A percentile compares a stretch with the other conserved stretches of the same genome.
Conservation (phyloP, 495 filamentous ascomycete genomes). For the Tuber aestivum region DNA sequence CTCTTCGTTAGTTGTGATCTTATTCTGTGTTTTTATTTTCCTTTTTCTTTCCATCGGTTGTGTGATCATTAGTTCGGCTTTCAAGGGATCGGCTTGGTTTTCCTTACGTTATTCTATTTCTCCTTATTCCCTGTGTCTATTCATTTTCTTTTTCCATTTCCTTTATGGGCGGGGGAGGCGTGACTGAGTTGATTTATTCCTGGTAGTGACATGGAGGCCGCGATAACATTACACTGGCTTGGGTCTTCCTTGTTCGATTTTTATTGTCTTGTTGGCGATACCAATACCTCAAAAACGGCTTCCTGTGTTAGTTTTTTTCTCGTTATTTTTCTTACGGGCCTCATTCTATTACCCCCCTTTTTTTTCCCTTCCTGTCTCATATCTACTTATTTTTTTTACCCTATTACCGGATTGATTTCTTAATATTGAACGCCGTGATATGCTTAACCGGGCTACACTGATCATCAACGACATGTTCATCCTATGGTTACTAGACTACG, state of each 20-base stretch:
- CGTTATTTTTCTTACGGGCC: slow-evolving; percentile 27
- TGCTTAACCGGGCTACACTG: background rate
- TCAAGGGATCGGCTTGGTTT: slow-evolving; percentile 39
- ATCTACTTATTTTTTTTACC: slow-evolving; percentile 26
- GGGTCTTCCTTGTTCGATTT: slow-evolving; percentile 18
- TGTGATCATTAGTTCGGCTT: slow-evolving; percentile 32
- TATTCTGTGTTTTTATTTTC: slow-evolving; percentile 27
- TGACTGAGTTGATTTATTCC: slow-evolving; percentile 38
- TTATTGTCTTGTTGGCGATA: slow-evolving; percentile 14
- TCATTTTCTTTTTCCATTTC: slow-evolving; percentile 29
- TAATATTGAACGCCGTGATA: slow-evolving; percentile 2
- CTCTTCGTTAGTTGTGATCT: slow-evolving; percentile 36
- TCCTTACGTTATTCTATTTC: slow-evolving; percentile 20
- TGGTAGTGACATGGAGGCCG: slow-evolving; percentile 28
- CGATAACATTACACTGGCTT: slow-evolving; percentile 31
- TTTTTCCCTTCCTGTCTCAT: slow-evolving; percentile 30
- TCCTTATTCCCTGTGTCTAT: slow-evolving; percentile 38
- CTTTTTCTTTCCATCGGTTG: slow-evolving; percentile 29
- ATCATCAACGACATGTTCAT: background rate
- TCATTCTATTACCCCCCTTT: background rate
- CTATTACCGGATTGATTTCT: background rate
- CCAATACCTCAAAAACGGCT: background rate
- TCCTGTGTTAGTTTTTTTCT: slow-evolving; percentile 20
- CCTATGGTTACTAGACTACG: background rate
- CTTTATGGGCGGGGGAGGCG: slow-evolving; percentile 23